A percentile compares a stretch with the other conserved stretches of the same genome.
phyloP scores from a whole-genome alignment of 345 rosid genomes.

The Eucalyptus paniculata region DNA sequence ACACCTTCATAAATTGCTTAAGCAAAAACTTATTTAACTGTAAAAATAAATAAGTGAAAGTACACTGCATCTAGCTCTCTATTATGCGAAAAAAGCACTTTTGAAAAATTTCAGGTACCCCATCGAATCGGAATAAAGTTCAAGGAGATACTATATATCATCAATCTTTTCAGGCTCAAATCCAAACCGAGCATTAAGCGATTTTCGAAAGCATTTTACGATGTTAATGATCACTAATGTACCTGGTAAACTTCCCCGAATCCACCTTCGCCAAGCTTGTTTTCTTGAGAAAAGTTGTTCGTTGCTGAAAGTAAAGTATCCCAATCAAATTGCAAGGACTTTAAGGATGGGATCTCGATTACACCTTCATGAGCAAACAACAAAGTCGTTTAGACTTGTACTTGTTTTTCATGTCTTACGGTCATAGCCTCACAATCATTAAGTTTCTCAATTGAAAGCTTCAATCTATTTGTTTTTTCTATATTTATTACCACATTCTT shows the following conservation, averaged over 20 bases:
- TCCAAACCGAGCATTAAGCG: background rate
- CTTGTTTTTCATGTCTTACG: background rate
- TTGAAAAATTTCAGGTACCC: background rate
- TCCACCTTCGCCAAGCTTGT: background rate
- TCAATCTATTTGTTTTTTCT: background rate
- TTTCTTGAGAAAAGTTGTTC: background rate
- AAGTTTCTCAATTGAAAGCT: background rate
- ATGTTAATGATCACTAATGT: background rate
- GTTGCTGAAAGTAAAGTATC: conserved; percentile 3
- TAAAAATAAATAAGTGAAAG: background rate
- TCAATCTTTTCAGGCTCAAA: background rate
- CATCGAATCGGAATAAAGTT: background rate
- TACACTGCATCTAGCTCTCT: background rate
- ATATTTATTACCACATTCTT: background rate
- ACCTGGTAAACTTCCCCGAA: conserved; percentile 1
- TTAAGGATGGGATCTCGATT: background rate
- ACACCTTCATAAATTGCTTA: background rate
- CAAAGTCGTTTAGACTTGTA: background rate
- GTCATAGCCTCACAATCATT: background rate
- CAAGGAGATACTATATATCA: background rate
- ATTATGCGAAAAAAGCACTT: background rate
- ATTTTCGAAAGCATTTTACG: background rate
- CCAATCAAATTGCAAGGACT: conserved; percentile 11
- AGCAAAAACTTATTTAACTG: background rate
- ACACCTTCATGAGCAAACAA: background rate